These are phyloP conservation scores for Debaryomyces sp. DNA, from an alignment of 1,139 yeast genomes.

Conservation along the genomic window DNA sequence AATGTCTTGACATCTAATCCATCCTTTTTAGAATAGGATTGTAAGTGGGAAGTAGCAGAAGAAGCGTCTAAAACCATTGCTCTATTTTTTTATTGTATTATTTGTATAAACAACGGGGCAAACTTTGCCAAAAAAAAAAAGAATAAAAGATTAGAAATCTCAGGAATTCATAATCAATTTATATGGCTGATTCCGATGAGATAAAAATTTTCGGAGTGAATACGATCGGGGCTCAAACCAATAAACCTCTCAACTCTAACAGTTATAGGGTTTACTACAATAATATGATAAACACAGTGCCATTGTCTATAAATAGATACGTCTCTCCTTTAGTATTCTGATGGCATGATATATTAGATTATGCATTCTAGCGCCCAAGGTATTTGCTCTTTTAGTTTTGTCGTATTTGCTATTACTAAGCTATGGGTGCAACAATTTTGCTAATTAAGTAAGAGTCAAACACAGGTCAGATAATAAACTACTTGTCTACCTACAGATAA, in stretches of 20 bases:
- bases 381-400: neutral
- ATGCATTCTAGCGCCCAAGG: neutral
- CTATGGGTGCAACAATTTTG: neutral
- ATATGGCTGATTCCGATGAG: constrained; percentile 15
- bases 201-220: constrained; percentile 14
- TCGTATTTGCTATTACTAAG: neutral
- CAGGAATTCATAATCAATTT: neutral
- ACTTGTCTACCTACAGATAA: neutral
- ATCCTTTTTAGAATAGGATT: constrained; percentile 70
- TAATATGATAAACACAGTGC: neutral
- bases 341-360: neutral
- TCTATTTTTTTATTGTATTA: constrained; percentile 8
- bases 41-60: constrained; percentile 69
- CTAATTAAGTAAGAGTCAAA: neutral
- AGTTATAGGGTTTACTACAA: neutral
- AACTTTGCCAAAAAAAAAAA: constrained; percentile 49
- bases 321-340: neutral
- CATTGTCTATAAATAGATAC: neutral
- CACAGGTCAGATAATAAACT: neutral
- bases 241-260: neutral
- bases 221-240: neutral
- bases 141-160: neutral
- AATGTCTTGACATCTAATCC: constrained; percentile 83
- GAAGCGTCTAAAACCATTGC: constrained; percentile 54
- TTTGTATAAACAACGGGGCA: constrained; percentile 30